These are phyloP conservation scores for Phytopythium montanum DNA, from an alignment of 352 stramenopile genomes.

Conservation along the genomic window DNA sequence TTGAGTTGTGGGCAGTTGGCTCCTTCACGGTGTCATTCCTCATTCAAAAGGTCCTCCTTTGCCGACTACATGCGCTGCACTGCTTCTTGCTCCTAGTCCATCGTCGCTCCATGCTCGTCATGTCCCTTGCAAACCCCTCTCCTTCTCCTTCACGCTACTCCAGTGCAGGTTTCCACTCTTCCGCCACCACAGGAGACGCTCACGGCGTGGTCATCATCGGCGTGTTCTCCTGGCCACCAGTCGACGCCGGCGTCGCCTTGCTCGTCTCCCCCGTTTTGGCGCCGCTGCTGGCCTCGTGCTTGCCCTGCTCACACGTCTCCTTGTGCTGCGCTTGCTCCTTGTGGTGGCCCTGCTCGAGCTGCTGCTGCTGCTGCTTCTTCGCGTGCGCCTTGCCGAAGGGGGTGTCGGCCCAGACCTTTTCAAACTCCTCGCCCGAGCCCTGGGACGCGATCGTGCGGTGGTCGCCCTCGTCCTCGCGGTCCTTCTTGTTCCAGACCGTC, in stretches of 20 bases:
- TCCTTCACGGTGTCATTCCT: too few species aligned
- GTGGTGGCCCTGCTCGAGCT: background rate
- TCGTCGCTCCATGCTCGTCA: too few species aligned
- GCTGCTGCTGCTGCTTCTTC: slow-evolving; percentile 48
- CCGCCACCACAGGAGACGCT: background rate
- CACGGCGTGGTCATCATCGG: background rate
- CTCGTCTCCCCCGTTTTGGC: background rate
- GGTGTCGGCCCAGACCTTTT: slow-evolving; percentile 69
- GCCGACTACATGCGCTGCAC: too few species aligned
- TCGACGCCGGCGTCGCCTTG: background rate
- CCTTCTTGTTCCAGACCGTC: slow-evolving; percentile 73
- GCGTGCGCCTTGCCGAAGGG: slow-evolving; percentile 63
- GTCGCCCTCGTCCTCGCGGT: slow-evolving; percentile 59
- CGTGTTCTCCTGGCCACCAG: background rate
- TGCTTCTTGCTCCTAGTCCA: too few species aligned
- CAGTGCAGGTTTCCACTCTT: too few species aligned
- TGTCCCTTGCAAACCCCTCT: too few species aligned
- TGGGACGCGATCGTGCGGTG: slow-evolving; percentile 60
- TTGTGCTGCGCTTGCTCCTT: background rate
- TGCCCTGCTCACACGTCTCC: background rate
- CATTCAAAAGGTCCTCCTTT: too few species aligned
- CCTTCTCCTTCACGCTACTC: too few species aligned
- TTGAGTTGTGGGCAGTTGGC: too few species aligned
- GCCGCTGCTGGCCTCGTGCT: background rate
- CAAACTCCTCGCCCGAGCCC: slow-evolving; percentile 59